A percentile compares a stretch with the other conserved stretches of the same genome.
Evolutionary conservation across 805 yeast genomes (phyloP).

Genomic region (Metschnikowia similis): DNA sequence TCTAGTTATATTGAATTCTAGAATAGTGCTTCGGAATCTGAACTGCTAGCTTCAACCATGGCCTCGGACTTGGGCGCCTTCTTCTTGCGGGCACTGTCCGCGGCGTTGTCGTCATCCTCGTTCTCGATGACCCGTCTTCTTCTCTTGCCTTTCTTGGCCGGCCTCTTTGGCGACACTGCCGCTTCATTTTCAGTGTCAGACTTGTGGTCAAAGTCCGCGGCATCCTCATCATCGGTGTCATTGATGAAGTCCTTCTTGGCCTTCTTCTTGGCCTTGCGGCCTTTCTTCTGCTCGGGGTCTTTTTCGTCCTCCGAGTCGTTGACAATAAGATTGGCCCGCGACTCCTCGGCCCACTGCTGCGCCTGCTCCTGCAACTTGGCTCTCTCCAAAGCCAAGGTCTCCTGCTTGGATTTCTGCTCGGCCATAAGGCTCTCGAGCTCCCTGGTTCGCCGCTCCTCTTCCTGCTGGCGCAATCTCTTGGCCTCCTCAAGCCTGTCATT

Average conservation of each 20-base stretch:
- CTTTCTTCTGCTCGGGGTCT: conserved; percentile 16
- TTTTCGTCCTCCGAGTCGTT: conserved; percentile 37
- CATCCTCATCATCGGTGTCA: conserved; percentile 32
- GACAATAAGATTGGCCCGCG: conserved; percentile 32
- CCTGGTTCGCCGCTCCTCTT: conserved; percentile 33
- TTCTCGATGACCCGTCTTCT: conserved; percentile 32
- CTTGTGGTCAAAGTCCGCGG: conserved; percentile 19
- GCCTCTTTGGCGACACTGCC: conserved; percentile 5
- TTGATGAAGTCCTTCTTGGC: conserved; percentile 31
- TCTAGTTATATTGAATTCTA: conserved; percentile 1
- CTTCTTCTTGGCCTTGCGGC: conserved; percentile 22
- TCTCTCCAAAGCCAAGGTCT: conserved; percentile 42
- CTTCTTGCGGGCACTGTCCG: conserved; percentile 22
- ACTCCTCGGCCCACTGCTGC: conserved; percentile 46
- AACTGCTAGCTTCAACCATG: conserved; percentile 46
- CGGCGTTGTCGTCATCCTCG: conserved; percentile 24
- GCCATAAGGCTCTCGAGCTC: conserved; percentile 40
- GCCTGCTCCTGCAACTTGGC: conserved; percentile 50
- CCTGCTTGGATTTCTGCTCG: conserved; percentile 44
- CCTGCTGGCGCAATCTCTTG: conserved; percentile 58
- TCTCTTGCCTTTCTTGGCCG: conserved; percentile 15
- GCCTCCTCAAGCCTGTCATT: conserved; percentile 70
- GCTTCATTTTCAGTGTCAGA: conserved; percentile 10
- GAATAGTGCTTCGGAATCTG: conserved; percentile 27
- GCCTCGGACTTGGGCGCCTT: conserved; percentile 28